A percentile compares a stretch with the other conserved stretches of the same genome.
These are phyloP conservation scores for Alternaria panax DNA, from an alignment of 2,329 filamentous ascomycete genomes.

Conservation along the genomic window DNA sequence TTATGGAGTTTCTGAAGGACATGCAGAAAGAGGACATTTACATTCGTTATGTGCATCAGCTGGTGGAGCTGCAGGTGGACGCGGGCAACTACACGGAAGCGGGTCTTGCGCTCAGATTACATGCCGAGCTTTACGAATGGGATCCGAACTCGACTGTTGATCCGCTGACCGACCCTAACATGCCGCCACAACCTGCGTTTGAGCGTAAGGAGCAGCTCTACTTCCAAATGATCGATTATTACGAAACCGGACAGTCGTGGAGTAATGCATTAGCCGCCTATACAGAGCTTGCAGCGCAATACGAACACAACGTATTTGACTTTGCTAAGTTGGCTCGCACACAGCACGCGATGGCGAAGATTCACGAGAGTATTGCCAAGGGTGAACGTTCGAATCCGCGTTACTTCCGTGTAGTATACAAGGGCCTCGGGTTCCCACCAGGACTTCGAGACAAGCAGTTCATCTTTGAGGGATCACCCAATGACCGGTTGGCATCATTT, in stretches of 20 bases:
- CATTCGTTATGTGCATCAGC: constrained; percentile 91
- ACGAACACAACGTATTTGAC: constrained; percentile 88
- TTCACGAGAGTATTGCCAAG: constrained; percentile 87
- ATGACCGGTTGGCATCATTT: constrained; percentile 80
- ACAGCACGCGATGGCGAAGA: constrained; percentile 87
- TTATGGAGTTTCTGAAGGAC: constrained; percentile 96
- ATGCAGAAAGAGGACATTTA: constrained; percentile 98
- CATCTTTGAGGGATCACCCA: constrained; percentile 83
- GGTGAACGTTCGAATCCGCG: constrained; percentile 79
- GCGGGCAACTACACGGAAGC: constrained; percentile 85
- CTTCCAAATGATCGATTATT: constrained; percentile 93
- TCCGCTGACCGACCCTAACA: constrained; percentile 74
- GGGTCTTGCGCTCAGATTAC: constrained; percentile 84
- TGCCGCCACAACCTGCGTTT: constrained; percentile 84
- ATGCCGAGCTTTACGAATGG: constrained; percentile 94
- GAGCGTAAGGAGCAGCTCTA: constrained; percentile 92
- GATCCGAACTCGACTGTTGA: constrained; percentile 73
- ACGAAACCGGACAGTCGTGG: constrained; percentile 95
- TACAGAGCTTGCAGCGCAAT: constrained; percentile 88
- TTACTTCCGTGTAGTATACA: constrained; percentile 91
- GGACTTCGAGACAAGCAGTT: constrained; percentile 88
- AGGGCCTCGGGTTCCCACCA: constrained; percentile 84
- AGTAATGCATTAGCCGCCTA: constrained; percentile 86
- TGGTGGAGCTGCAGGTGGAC: constrained; percentile 78
- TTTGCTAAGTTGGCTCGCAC: constrained; percentile 90